Evolutionary conservation across 441 rosid genomes (phyloP).

Genomic region (Gossypium davidsonii): DNA sequence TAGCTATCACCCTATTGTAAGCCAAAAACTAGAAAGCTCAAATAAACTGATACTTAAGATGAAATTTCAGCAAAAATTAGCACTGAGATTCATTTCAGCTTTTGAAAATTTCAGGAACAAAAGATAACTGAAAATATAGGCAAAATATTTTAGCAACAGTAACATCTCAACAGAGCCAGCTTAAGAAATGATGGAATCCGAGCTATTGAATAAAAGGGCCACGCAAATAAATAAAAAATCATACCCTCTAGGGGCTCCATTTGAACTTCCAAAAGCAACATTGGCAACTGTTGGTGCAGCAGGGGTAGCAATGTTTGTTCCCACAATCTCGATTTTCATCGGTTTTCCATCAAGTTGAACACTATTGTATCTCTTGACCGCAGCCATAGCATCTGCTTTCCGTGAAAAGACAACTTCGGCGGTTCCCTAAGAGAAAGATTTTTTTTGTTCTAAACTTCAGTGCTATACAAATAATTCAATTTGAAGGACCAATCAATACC

Average conservation of each 20-base stretch:
- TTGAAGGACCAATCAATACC: slow-evolving; percentile 35
- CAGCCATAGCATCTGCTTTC: slow-evolving; percentile 67
- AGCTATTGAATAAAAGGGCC: not conserved
- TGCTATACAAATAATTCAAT: slow-evolving; percentile 37
- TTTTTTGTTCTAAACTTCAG: slow-evolving; percentile 32
- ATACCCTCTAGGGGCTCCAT: slow-evolving; percentile 61
- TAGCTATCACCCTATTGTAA: not conserved
- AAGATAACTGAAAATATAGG: not conserved
- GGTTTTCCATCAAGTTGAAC: slow-evolving; percentile 93
- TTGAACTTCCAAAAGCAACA: slow-evolving; percentile 37
- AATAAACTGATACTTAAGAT: not conserved
- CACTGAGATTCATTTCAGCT: not conserved
- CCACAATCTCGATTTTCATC: slow-evolving; percentile 86
- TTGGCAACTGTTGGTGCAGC: slow-evolving; percentile 37
- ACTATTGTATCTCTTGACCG: slow-evolving; percentile 76
- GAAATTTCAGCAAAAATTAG: not conserved
- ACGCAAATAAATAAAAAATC: slow-evolving; percentile 6
- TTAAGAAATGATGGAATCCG: not conserved
- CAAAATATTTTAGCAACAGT: not conserved
- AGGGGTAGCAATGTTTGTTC: slow-evolving; percentile 48
- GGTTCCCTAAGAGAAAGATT: slow-evolving; percentile 60
- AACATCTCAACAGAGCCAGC: not conserved
- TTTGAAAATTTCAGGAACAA: not conserved
- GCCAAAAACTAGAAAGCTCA: not conserved
- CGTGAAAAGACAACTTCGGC: slow-evolving; percentile 81